These are phyloP conservation scores for Colletotrichum camelliae DNA, from an alignment of 2,329 filamentous ascomycete genomes.

Conservation along the genomic window DNA sequence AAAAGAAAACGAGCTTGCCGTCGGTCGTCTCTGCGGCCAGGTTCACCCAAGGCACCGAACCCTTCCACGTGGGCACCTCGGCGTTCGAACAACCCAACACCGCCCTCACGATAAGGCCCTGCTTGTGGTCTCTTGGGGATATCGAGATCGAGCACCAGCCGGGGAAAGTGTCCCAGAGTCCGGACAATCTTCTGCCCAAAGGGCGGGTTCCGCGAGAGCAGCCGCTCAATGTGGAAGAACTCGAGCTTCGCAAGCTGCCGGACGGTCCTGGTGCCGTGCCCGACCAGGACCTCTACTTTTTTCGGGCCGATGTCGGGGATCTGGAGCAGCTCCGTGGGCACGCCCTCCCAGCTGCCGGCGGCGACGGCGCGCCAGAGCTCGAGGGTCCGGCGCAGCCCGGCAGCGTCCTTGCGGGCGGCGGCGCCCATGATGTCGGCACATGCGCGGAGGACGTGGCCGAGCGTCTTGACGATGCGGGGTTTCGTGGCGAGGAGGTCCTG, in stretches of 20 bases:
- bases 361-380: constrained; percentile 80
- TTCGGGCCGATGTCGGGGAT: constrained; percentile 79
- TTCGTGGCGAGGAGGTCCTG: constrained; percentile 38
- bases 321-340: constrained; percentile 79
- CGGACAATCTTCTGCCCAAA: constrained; percentile 76
- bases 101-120: constrained; percentile 62
- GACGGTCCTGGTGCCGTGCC: constrained; percentile 74
- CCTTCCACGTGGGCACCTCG: constrained; percentile 64
- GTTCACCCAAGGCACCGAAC: constrained; percentile 71
- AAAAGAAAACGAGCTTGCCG: constrained; percentile 74
- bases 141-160: constrained; percentile 47
- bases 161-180: constrained; percentile 73
- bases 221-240: constrained; percentile 74
- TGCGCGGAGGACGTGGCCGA: constrained; percentile 41
- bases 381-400: constrained; percentile 71
- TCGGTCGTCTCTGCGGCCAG: constrained; percentile 76
- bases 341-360: constrained; percentile 76
- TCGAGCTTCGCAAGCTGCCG: constrained; percentile 72
- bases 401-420: constrained; percentile 58
- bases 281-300: constrained; percentile 75
- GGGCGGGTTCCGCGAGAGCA: constrained; percentile 80
- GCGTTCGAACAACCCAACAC: constrained; percentile 76
- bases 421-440: constrained; percentile 41
- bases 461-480: constrained; percentile 33
- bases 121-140: constrained; percentile 31